Base-by-base conservation (phyloP, 768 basidiomycete species). In the Strobilomyces dryophilus region DNA sequence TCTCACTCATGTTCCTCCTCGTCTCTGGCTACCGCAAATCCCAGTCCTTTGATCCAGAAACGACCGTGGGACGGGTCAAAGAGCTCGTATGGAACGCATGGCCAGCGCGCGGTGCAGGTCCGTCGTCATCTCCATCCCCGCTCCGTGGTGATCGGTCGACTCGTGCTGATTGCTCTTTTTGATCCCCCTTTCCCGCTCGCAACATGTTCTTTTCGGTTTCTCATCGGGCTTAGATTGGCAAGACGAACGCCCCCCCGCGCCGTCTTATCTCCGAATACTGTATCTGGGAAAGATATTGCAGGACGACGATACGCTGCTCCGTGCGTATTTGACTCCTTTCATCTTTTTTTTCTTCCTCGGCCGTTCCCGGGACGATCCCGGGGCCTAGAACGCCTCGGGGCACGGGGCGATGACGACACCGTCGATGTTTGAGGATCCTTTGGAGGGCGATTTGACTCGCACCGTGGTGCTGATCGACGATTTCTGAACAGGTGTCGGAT, bases 71-170 rank as follows among this genome's bases (percentile, higher is more conserved):
- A 17, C 76, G 89, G 59, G 84, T 89, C 27, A 91, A 91, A 69
- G 89, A 92, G 71, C 78, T 92, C 44, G 80, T 85, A 35, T 91
- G 89, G 89, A 88, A 84, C 70, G 79, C 82, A 32, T 92, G 89
- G 89, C 87, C 87, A 27, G 71, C 49, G 47, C 62, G 64, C 45
- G 64, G 60, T 51, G 58, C 74, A 61, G 87, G 88, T 84, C 56
- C 62, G 57, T 52, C 44, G 12, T 54, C 42, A 52, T 59, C 47
- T 59, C 53, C 48, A 50, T 47, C 43, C 8, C 29, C 14, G 43
- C 42, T 46, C 39, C 53, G 45, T 49, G 51, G 10, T 62, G 56
- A 59, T 62, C 59, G 36, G 52, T 35, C n/a, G 8, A 47, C 20
- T 45, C 40, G 49, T n/a, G 17, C 51, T 55, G 43, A 63, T 50